Percentiles rank a stretch among this genome's conserved stretches.
phyloP scores from a whole-genome alignment of 331 rosid genomes.

The Telfairia occidentalis region DNA sequence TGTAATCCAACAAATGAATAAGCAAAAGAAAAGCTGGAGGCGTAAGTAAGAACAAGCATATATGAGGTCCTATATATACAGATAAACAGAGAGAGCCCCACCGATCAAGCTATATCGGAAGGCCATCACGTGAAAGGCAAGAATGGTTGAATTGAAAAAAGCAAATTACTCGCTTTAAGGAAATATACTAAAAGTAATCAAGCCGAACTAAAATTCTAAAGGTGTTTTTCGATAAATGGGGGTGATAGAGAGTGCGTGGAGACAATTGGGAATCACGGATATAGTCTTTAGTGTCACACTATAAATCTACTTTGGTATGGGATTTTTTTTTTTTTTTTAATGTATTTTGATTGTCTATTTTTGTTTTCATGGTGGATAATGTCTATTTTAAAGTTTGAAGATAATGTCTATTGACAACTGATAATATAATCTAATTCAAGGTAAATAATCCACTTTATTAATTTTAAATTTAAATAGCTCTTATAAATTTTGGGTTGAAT shows the following conservation, averaged over 20 bases:
- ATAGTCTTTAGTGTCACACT: too few species aligned
- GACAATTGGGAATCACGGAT: slow-evolving; percentile 28
- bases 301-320: too few species aligned
- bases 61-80: slow-evolving; percentile 15
- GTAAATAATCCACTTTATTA: too few species aligned
- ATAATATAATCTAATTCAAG: too few species aligned
- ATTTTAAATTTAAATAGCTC: too few species aligned
- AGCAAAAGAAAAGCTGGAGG: slow-evolving; percentile 7
- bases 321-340: too few species aligned
- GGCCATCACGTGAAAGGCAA: slow-evolving; percentile 29
- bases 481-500: too few species aligned
- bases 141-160: slow-evolving; percentile 15
- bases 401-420: too few species aligned
- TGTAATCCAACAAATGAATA: neutral
- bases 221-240: neutral
- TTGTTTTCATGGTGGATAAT: too few species aligned
- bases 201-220: neutral
- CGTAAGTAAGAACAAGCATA: slow-evolving; percentile 13
- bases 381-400: too few species aligned
- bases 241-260: neutral
- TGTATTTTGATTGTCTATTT: too few species aligned
- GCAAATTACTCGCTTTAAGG: neutral
- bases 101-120: neutral
- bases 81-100: slow-evolving; percentile 8
- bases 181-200: neutral